Evolutionary conservation across 495 filamentous ascomycete species (phyloP).

Genomic region (Podospora didyma): DNA sequence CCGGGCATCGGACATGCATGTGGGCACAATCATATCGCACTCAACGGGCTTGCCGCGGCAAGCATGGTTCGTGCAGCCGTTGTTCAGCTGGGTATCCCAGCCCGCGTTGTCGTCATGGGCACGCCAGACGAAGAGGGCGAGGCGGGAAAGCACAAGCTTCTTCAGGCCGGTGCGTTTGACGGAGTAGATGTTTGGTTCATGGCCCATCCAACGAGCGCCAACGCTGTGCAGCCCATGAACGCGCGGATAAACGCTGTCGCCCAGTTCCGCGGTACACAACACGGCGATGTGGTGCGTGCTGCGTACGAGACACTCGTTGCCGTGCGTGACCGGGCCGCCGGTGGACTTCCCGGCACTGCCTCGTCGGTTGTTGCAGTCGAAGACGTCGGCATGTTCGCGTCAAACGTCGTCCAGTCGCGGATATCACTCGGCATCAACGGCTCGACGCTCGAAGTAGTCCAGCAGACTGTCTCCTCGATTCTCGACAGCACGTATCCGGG

Average conservation of each 20-base stretch:
- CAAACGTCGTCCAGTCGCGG: constrained; percentile 24
- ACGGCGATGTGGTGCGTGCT: constrained; percentile 14
- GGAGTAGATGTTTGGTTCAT: constrained; percentile 52
- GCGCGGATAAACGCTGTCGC: constrained; percentile 18
- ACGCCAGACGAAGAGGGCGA: constrained; percentile 57
- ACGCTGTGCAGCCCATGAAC: constrained; percentile 24
- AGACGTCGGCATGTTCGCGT: constrained; percentile 40
- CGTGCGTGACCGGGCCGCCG: constrained; percentile 11
- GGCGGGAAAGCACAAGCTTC: constrained; percentile 51
- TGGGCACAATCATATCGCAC: constrained; percentile 46
- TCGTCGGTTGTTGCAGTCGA: constrained; percentile 25
- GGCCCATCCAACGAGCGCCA: constrained; percentile 35
- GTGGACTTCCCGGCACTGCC: constrained; percentile 12
- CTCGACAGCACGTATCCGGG: constrained; percentile 14
- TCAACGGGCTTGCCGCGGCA: constrained; percentile 42
- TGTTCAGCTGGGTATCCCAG: constrained; percentile 39
- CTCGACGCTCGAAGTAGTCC: constrained; percentile 10
- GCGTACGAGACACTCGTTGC: constrained; percentile 19
- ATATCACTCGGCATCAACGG: constrained; percentile 17
- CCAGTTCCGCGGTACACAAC: constrained; percentile 9
- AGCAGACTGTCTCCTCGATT: constrained; percentile 11
- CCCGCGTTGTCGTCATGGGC: constrained; percentile 47
- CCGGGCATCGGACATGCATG: constrained; percentile 45
- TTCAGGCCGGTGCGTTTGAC: constrained; percentile 51
- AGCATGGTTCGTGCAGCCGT: constrained; percentile 35